phyloP scores from a whole-genome alignment of 441 rosid genomes.

The Adansonia grandidieri region DNA sequence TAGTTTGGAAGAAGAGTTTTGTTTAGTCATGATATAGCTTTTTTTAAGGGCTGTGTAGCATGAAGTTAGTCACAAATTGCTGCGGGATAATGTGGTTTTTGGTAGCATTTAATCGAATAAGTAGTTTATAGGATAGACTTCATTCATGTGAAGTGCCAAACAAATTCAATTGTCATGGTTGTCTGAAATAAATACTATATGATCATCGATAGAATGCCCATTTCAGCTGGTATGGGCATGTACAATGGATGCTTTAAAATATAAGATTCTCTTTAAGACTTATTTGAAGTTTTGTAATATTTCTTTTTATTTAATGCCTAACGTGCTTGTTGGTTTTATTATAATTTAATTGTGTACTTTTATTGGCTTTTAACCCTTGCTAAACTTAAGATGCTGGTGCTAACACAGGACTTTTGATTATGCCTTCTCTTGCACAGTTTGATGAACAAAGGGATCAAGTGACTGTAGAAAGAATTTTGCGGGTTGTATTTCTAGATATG shows the following conservation, averaged over 20 bases:
- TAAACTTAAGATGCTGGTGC: background rate
- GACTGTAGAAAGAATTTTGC: constrained; percentile 56
- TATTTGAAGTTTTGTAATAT: background rate
- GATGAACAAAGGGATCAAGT: constrained; percentile 74
- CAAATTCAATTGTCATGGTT: background rate
- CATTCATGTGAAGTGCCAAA: background rate
- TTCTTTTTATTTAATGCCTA: background rate
- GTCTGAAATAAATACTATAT: background rate
- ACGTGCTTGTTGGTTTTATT: background rate
- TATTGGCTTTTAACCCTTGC: background rate
- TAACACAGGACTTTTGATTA: background rate
- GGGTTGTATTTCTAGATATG: constrained; percentile 60
- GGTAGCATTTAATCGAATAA: background rate
- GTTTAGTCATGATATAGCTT: background rate
- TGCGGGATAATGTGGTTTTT: background rate
- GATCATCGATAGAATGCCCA: background rate
- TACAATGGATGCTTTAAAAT: background rate
- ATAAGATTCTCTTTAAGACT: background rate
- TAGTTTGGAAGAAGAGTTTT: background rate
- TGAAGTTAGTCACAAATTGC: background rate
- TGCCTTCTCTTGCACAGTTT: constrained; percentile 43
- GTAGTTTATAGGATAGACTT: background rate
- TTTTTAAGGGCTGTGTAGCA: background rate
- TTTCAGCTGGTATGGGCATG: constrained; percentile 1
- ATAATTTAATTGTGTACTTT: constrained; percentile 1